Evolutionary conservation across 768 basidiomycete species (phyloP), one percentile per base, ranked within the genome.

Genomic region (Calocera cornea): DNA sequence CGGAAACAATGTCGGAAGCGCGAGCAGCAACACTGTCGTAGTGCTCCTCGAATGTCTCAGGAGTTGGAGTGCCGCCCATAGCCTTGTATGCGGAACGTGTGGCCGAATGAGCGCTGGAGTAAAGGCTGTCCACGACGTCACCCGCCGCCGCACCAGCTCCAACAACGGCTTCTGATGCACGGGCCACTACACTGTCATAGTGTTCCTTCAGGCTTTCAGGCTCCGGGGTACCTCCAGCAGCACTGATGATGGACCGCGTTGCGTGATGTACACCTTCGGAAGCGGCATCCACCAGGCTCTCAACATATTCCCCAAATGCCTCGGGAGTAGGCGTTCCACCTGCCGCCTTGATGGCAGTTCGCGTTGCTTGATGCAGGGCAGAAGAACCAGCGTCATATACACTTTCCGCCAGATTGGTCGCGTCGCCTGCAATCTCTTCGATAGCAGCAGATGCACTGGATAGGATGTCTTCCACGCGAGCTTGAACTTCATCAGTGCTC

Each of bases 271-370:
- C 44, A 24, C 44, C 44, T 12, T 70, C 68, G 0, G 67, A 60
- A 24, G 68, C 72, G 7, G 65, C 60, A 31, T 68, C 65, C 2
- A 49, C 67, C 29, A 73, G 66, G 1, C 73, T 73, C 27, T 69
- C 54, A 38, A 67, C 66, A 63, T 72, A 69, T 65, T 74, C 73
- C 2, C 63, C 65, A 12, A 70, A 67, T 3, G 68, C 66, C 29
- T 74, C 73, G 0, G 73, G 73, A 0, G 69, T 69, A 1, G 73
- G 73, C 16, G 72, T 73, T 41, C 65, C 71, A 1, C 73, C 73
- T 17, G 72, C 70, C 38, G 72, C 73, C 34, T 60, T 38, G 14
- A 72, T 69, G 1, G 41, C 71, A 10, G 69, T 36, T 65, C 72
- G 47, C 41, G 72, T 74, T 1, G 69, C 73, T 14, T 71, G 65